Evolutionary conservation across 2,329 filamentous ascomycete species (phyloP).

Genomic region (Colletotrichum simmondsii): DNA sequence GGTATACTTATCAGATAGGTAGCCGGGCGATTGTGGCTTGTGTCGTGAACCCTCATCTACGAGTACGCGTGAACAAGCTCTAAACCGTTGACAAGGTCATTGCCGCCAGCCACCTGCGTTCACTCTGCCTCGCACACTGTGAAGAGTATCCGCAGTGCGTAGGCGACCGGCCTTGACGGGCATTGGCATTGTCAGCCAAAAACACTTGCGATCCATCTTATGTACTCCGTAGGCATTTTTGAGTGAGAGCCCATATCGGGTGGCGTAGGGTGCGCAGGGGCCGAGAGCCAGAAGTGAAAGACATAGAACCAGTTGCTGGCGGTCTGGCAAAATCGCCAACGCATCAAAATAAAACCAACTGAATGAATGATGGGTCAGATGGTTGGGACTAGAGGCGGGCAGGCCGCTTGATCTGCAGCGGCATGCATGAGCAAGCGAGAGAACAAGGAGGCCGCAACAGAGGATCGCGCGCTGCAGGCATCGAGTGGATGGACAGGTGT

Average conservation of each 20-base stretch:
- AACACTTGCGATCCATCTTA: slow-evolving; percentile 8
- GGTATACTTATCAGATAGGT: background rate
- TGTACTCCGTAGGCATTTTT: background rate
- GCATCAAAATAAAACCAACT: slow-evolving; percentile 21
- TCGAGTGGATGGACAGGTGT: slow-evolving; percentile 17
- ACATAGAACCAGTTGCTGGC: background rate
- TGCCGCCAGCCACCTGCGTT: background rate
- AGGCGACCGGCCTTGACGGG: background rate
- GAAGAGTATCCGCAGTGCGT: background rate
- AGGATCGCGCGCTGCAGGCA: slow-evolving; percentile 12
- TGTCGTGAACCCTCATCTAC: background rate
- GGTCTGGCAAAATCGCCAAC: slow-evolving; percentile 4
- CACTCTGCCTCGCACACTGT: background rate
- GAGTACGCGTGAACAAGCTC: background rate
- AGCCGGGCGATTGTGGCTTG: slow-evolving; percentile 10
- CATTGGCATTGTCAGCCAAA: slow-evolving; percentile 2
- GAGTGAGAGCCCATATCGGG: background rate
- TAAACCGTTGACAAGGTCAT: background rate
- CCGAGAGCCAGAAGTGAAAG: background rate
- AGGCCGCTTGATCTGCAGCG: slow-evolving; percentile 26
- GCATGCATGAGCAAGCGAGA: slow-evolving; percentile 17
- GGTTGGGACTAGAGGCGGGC: slow-evolving; percentile 24
- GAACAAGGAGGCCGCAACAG: background rate
- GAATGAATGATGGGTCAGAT: background rate
- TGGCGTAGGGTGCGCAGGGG: background rate